Evolutionary conservation across 495 filamentous ascomycete genomes (phyloP), one percentile per base, ranked within the genome.

Genomic region (Neurospora sp.): DNA sequence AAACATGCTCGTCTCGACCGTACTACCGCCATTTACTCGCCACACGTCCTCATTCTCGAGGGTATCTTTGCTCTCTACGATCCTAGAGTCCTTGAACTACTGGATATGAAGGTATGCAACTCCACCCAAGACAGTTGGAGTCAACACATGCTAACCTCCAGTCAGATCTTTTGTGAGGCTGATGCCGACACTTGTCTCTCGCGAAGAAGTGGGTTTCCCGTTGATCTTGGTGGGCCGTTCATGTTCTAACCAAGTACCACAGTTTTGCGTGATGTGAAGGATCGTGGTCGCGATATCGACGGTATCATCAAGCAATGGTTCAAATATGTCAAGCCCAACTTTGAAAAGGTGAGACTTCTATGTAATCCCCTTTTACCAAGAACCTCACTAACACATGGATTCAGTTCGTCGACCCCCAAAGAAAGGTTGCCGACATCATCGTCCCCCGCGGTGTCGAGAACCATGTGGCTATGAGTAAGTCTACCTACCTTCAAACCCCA

Each of bases 221-320:
- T 41, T 12, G 27, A 12, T 20, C 11, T 27, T 61, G 69, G 39
- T 72, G 14, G 18, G 18, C 11, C 11, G n/a, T 27, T 68, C 27
- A 72, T 42, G 31, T 27, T n/a, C 39, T 65, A 18, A 61, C 1
- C 22, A 31, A 7, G 22, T 31, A 1, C 53, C 68, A 8, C 69
- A 97, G 93, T 97, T 74, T 80, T 94, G 46, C 92, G 94, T 76
- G 94, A 98, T 83, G 92, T 97, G 18, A 87, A 86, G 74, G 91
- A 96, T 76, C 86, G 94, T 76, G 93, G 93, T 9, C 86, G 94
- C 71, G 93, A 96, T 73, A 90, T 98, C 72, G 93, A 97, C 74
- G 96, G 96, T 46, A 94, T 94, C 77, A 94, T 98, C 77, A 98
- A 98, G 81, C 96, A 99, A 81, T 99, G 96, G 96, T 97, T 97